Evolutionary conservation across 495 filamentous ascomycete species (phyloP), one percentile per base, ranked within the genome.

Genomic region (Aspergillus coremiiformis): DNA sequence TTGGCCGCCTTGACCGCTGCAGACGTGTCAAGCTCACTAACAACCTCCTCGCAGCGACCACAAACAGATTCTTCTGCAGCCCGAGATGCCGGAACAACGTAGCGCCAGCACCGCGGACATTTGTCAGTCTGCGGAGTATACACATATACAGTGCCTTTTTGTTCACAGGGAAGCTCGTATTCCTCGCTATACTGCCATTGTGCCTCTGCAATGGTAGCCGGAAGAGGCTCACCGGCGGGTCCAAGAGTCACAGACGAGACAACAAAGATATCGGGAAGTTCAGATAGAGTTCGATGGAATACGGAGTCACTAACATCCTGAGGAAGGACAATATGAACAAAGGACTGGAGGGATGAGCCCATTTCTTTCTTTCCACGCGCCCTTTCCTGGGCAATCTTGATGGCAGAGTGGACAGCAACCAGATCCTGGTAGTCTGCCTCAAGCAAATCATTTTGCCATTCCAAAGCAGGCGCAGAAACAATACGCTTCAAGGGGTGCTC

Each of bases 41-140:
- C 77, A 9, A 88, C 84, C 1, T 81, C 75, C 51, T 84, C 80
- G 66, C 92, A 95, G 58, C 90, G 75, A 46, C 67, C 67, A 67
- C 92, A 96, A 42, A 94, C 69, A 51, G 67, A 65, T 17, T 84
- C 82, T 64, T 83, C 77, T 30, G 66, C 62, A 9, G 71, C 67
- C 21, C 78, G 76, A 17, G 56, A 26, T 10, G 68, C 54, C 39
- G 65, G 61, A 27, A 75, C 69, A 12, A 81, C 77, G 69, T 85
- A 95, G 50, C 85, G 80, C 93, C 93, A 96, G 70, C 93, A 96
- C 39, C 92, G 78, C 3, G 80, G 75, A 59, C 92, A 97, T 62
- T 97, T 97, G 39, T 69, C 48, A 4, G 80, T 71, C 52, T 72
- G 72, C 0, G 90, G 83, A n/a, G 83, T 80, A 33, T 82, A 68